phyloP scores from a whole-genome alignment of 2,329 filamentous ascomycete species.

The Colletotrichum tofieldiae region DNA sequence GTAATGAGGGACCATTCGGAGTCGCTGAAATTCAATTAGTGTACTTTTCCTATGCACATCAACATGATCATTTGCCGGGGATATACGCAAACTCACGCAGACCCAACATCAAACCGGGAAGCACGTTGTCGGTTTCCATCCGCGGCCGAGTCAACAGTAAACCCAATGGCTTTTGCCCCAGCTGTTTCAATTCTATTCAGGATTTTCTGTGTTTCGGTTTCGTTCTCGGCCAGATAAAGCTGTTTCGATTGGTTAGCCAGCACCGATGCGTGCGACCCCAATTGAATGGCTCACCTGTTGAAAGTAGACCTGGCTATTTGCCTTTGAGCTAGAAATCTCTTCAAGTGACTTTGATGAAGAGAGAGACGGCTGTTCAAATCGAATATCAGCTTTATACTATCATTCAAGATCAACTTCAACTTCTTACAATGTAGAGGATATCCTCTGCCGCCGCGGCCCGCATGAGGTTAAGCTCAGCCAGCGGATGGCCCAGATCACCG shows the following conservation, averaged over 20 bases:
- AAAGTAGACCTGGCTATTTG: too few relatives aligned
- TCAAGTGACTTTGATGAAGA: conserved; percentile 42
- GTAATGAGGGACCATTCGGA: too few relatives aligned
- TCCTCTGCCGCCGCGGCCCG: conserved; percentile 56
- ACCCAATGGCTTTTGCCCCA: conserved; percentile 36
- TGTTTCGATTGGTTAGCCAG: too few relatives aligned
- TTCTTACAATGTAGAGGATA: conserved; percentile 54
- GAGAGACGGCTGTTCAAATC: background rate
- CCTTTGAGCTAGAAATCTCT: conserved; percentile 16
- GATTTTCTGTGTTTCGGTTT: conserved; percentile 43
- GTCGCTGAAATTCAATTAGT: too few relatives aligned
- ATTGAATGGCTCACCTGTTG: too few relatives aligned
- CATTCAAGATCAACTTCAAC: conserved; percentile 46
- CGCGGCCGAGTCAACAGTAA: conserved; percentile 45
- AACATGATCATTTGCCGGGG: too few relatives aligned
- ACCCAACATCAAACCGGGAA: background rate
- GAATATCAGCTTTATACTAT: background rate
- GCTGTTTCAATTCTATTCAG: conserved; percentile 33
- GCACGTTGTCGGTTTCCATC: conserved; percentile 43
- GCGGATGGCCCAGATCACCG: conserved; percentile 55
- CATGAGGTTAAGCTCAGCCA: conserved; percentile 59
- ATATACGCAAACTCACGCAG: too few relatives aligned
- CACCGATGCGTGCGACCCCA: too few relatives aligned
- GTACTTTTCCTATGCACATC: too few relatives aligned
- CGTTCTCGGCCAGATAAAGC: conserved; percentile 41